Evolutionary conservation across 805 yeast species (phyloP).

Genomic region (Nadsonia fulvescens): DNA sequence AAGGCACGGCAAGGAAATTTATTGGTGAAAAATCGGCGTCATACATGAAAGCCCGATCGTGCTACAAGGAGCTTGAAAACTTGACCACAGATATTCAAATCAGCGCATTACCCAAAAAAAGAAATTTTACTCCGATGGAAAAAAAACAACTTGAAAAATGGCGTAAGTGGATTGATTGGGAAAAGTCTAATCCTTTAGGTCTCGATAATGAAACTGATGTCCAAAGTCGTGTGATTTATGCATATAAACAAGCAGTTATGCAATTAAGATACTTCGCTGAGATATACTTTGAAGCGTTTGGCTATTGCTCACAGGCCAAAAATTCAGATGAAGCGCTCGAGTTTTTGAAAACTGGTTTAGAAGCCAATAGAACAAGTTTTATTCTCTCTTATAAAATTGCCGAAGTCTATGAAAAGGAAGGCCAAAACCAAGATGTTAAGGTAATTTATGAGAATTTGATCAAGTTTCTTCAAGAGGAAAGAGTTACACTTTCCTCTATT

Average conservation of each 20-base stretch:
- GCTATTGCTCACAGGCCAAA: conserved; percentile 19
- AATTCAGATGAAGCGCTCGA: conserved; percentile 22
- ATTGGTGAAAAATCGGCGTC: conserved; percentile 67
- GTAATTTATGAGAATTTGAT: conserved; percentile 33
- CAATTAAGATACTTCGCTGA: conserved; percentile 49
- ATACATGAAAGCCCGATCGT: conserved; percentile 74
- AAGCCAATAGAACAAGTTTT: conserved; percentile 52
- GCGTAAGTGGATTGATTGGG: conserved; percentile 69
- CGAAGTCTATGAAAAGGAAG: conserved; percentile 47
- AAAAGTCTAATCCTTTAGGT: conserved; percentile 49
- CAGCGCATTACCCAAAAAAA: conserved; percentile 15
- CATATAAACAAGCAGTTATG: conserved; percentile 53
- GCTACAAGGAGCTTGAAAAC: conserved; percentile 51
- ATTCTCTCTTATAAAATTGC: conserved; percentile 49
- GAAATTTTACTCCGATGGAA: conserved; percentile 15
- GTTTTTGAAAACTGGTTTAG: conserved; percentile 34
- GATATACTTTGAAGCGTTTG: conserved; percentile 44
- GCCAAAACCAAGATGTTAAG: conserved; percentile 31
- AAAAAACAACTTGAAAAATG: conserved; percentile 33
- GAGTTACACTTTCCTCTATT: conserved; percentile 16
- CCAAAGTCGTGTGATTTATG: conserved; percentile 44
- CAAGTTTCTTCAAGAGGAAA: conserved; percentile 24
- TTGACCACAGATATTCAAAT: conserved; percentile 34
- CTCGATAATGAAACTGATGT: conserved; percentile 29
- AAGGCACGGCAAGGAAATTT: conserved; percentile 66